Evolutionary conservation across 345 rosid species (phyloP).

Genomic region (Microthlaspi erraticum): DNA sequence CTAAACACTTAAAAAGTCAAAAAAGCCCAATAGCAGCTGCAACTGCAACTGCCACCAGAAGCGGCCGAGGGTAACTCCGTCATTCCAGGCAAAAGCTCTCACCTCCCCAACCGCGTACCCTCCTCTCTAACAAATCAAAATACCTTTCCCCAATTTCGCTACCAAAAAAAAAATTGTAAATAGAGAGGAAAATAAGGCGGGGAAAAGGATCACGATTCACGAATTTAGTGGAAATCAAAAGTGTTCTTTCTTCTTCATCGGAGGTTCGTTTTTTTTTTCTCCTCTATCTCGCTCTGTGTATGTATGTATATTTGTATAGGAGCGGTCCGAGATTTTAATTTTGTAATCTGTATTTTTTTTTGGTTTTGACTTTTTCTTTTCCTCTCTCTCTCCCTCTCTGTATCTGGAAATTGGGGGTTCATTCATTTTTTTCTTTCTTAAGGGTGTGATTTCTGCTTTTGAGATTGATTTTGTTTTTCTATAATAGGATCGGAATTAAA

Average conservation of each 20-base stretch:
- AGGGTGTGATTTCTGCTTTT: neutral
- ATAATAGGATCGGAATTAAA: slow-evolving; percentile 5
- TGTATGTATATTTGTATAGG: slow-evolving; percentile 18
- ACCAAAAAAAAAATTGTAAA: slow-evolving; percentile 25
- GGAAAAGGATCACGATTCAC: slow-evolving; percentile 36
- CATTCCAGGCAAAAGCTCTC: neutral
- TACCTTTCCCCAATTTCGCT: slow-evolving; percentile 25
- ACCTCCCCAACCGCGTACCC: slow-evolving; percentile 31
- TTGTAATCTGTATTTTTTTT: neutral
- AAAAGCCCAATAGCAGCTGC: slow-evolving; percentile 39
- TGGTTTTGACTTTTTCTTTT: neutral
- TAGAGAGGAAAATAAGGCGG: slow-evolving; percentile 41
- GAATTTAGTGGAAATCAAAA: neutral
- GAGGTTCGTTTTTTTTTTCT: slow-evolving; percentile 31
- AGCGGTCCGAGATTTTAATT: neutral
- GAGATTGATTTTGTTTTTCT: neutral
- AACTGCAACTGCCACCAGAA: slow-evolving; percentile 40
- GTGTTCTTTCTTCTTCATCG: slow-evolving; percentile 27
- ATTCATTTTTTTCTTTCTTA: neutral
- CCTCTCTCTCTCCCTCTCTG: neutral
- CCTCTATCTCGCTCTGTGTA: neutral
- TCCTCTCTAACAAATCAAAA: slow-evolving; percentile 23
- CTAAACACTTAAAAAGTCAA: slow-evolving; percentile 24
- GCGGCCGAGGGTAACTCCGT: slow-evolving; percentile 35
- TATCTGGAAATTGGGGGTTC: slow-evolving; percentile 3